Base-by-base conservation (phyloP, 345 rosid genomes). In the Gossypium anomalum region DNA sequence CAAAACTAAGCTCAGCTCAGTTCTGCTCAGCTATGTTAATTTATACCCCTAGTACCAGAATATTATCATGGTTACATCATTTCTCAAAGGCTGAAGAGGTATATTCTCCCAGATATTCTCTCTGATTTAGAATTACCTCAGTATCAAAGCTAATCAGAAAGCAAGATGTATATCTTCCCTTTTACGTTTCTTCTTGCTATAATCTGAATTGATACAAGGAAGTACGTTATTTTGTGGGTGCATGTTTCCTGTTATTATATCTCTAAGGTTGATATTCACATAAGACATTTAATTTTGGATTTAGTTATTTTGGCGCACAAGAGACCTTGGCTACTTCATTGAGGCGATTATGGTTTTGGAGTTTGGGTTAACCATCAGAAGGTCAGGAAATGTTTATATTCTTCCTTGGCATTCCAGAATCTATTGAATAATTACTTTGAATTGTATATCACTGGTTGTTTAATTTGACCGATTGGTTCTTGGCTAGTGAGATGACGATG, bases 291-390 rank as follows among this genome's bases (percentile, higher is more conserved):
- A 44, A 62, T 77, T 57, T 77, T 78, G 60, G 72, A 77, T 73
- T 53, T 77, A 95, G 99, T 79, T 93, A 80, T 95, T 77, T 84
- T 93, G 94, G 91, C 86, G 87, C 52, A 95, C 98, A 14, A 80
- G 84, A 75, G 48, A 89, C 69, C 81, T 88, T 75, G 93, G 96
- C 76, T 95, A 93, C 78, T 84, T 91, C 73, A 73, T 91, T 73
- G 99, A 91, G 84, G 97, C 97, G 15, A 86, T 93, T 74, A 87
- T 93, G 97, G 87, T 93, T 80, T 87, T 93, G 88, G 99, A 93
- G 85, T 85, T 91, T 69, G 99, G 99, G 48, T 85, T 95, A 87
- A 78, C 87, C 59, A 80, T 95, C 77, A 81, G 93, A 83, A 84
- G 91, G 99, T 93, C 56, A 86, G 87, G 44, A 60, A 13, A 64